phyloP scores from a whole-genome alignment of 2,329 filamentous ascomycete species.

The Colletotrichum orbiculare region DNA sequence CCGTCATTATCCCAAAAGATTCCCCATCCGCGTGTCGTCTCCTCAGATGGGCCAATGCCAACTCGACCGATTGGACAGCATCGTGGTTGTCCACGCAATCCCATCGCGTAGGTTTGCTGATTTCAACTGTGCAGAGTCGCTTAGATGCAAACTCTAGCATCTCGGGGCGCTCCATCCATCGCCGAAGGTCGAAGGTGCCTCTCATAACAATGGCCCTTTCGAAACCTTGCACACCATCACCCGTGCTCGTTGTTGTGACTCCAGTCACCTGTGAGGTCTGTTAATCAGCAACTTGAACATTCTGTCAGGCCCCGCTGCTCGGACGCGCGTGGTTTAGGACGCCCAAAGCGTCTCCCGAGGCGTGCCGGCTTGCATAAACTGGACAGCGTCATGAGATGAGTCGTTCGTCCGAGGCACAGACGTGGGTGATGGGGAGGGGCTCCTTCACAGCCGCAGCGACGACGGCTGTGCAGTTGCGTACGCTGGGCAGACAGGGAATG shows the following conservation, averaged over 20 bases:
- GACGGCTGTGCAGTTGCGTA: conserved; percentile 22
- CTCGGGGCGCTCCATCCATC: neutral
- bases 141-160: conserved; percentile 7
- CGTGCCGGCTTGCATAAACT: conserved; percentile 4
- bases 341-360: conserved; percentile 3
- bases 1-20: neutral
- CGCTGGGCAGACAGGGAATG: conserved; percentile 5
- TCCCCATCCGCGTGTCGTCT: neutral
- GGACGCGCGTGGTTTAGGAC: neutral
- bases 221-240: no score
- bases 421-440: neutral
- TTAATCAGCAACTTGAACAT: conserved; percentile 10
- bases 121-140: conserved; percentile 9
- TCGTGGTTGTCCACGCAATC: conserved; percentile 9
- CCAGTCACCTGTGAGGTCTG: no score
- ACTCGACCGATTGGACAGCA: neutral
- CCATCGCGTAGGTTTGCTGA: conserved; percentile 13
- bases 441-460: neutral
- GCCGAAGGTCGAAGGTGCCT: neutral
- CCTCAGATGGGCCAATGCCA: neutral
- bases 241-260: no score
- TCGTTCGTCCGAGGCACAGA: conserved; percentile 22
- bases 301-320: neutral
- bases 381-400: conserved; percentile 24
- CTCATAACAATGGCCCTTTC: no score